Percentiles rank a stretch among this genome's conserved stretches.
Evolutionary conservation across 345 rosid genomes (phyloP).

Genomic region (Brassica carinata): DNA sequence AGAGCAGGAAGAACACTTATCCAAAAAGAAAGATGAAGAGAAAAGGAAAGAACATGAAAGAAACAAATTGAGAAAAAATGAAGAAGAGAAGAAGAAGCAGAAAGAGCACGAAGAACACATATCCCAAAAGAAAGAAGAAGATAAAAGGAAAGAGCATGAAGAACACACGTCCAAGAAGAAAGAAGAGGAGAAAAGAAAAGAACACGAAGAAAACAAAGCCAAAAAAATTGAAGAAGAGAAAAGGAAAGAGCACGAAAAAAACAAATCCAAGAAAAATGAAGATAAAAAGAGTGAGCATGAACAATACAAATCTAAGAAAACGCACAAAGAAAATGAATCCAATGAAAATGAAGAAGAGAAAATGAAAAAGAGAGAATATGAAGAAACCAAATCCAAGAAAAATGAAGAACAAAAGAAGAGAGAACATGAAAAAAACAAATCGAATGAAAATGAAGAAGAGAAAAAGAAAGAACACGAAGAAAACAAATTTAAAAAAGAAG

Average conservation of each 20-base stretch:
- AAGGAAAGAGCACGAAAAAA: not conserved
- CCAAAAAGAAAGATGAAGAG: too few relatives aligned
- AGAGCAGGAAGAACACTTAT: too few relatives aligned
- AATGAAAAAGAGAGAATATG: not conserved
- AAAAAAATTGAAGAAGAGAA: not conserved
- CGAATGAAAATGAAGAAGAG: not conserved
- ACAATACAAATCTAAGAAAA: too few relatives aligned
- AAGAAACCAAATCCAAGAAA: not conserved
- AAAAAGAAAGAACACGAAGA: not conserved
- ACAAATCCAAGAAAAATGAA: not conserved
- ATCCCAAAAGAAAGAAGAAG: not conserved
- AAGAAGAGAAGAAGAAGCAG: not conserved
- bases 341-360: not conserved
- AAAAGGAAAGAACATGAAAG: too few relatives aligned
- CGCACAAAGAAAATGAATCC: not conserved
- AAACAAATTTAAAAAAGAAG: not conserved
- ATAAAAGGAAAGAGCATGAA: too few relatives aligned
- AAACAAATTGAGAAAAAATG: not conserved
- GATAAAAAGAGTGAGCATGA: not conserved
- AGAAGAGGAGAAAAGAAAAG: not conserved
- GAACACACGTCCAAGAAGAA: too few relatives aligned
- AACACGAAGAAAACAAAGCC: not conserved
- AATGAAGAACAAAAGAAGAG: too few relatives aligned
- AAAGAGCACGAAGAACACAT: not conserved
- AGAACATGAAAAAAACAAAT: too few relatives aligned